Conservation (phyloP, 768 basidiomycete species). For the Mycena olivaceomarginata region DNA sequence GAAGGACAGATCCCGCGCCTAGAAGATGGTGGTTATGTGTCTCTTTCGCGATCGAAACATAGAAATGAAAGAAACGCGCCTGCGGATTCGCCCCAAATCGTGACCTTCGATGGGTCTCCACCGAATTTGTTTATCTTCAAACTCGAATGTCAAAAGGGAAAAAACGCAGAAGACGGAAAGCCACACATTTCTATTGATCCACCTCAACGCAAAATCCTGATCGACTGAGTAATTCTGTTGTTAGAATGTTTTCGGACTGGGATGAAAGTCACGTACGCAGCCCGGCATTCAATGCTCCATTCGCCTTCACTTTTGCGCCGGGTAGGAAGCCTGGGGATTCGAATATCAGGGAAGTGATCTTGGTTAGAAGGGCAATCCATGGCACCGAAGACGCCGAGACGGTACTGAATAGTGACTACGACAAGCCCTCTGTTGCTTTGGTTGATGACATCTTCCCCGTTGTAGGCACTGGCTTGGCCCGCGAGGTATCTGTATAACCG, state of each 20-base stretch:
- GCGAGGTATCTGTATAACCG: conserved; percentile 30
- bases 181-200: conserved; percentile 54
- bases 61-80: conserved; percentile 30
- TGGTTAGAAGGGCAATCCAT: background rate
- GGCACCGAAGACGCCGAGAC: conserved; percentile 42
- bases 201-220: conserved; percentile 53
- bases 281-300: conserved; percentile 54
- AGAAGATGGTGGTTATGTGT: background rate
- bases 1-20: conserved; percentile 21
- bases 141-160: background rate
- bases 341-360: background rate
- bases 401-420: conserved; percentile 38
- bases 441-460: conserved; percentile 45
- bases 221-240: conserved; percentile 46
- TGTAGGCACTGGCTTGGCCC: conserved; percentile 3
- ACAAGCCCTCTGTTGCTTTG: conserved; percentile 44
- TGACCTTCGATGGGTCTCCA: conserved; percentile 46
- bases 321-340: conserved; percentile 51
- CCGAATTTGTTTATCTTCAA: conserved; percentile 44
- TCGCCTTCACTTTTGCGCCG: conserved; percentile 49
- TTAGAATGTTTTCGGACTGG: background rate
- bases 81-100: conserved; percentile 54
- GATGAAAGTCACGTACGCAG: conserved; percentile 38
- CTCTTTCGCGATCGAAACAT: too few relatives aligned
- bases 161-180: background rate